Evolutionary conservation across 495 filamentous ascomycete genomes (phyloP), one percentile per base, ranked within the genome.

Genomic region (Aspergillus sclerotiicarbonarius): DNA sequence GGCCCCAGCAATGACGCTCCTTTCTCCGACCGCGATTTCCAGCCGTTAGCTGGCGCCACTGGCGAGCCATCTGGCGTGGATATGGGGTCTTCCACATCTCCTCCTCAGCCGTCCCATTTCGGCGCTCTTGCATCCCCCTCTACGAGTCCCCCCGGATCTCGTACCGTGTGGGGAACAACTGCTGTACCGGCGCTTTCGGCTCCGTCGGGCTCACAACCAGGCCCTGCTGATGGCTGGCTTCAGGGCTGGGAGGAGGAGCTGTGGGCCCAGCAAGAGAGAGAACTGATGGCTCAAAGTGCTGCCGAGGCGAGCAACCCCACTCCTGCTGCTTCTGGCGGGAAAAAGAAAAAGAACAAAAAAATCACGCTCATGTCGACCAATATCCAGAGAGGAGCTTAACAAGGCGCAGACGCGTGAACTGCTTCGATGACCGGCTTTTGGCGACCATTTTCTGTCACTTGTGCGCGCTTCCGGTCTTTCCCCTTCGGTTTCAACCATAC

Each of bases 351-450:
- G 75, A 85, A 83, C 52, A 92, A 95, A 76, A 94, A 95, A 79
- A 96, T 96, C 51, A 96, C 90, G 9, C 68, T 96, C 55, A 96
- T 96, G 92, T 92, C 90, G 57, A 96, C 92, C 33, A 90, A 83
- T 68, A 86, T 80, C 41, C 79, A 87, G 58, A 78, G 87, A 67
- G 87, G 83, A 8, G 87, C 87, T 52, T 76, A 33, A 62, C 12
- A n/a, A 5, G 37, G 5, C 13, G 8, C 33, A 35, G 8, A 41
- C 37, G 37, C 37, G 4, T 41, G 3, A 9, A 37, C 8, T 37
- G 33, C 33, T 37, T 37, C 37, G 13, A 41, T 41, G 13, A 12
- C n/a, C 37, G 12, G 37, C 13, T 41, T 41, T 41, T n/a, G 13
- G n/a, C 13, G 10, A 41, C 15, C 37, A 25, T 25, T 35, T 2